Conservation (phyloP, 192 early-diverging fungal species). For the Entomortierella beljakovae region DNA sequence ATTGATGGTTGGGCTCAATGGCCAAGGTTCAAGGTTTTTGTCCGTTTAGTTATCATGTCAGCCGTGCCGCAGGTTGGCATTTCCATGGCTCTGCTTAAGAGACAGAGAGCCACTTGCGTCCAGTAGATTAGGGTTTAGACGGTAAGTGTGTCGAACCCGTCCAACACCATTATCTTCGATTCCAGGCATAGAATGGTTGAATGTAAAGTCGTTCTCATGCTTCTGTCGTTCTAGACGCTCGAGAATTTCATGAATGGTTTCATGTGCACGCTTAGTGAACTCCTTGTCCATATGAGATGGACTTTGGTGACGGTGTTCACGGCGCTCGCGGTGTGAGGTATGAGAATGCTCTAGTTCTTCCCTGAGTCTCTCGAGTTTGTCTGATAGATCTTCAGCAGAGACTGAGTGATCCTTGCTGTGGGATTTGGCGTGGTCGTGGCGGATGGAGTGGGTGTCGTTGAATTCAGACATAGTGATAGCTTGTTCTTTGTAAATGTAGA, state of each 20-base stretch:
- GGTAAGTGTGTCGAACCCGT: constrained; percentile 2
- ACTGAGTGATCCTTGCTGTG: constrained; percentile 1
- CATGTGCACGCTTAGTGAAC: constrained; percentile 17
- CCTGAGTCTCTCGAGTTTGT: constrained; percentile 8
- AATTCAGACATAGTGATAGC: background rate
- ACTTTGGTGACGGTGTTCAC: background rate
- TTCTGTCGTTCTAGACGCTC: constrained; percentile 14
- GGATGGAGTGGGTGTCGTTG: background rate
- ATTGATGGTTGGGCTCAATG: too few relatives aligned
- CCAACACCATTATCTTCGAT: constrained; percentile 15
- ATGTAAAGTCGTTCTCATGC: constrained; percentile 1
- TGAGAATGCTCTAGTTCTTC: background rate
- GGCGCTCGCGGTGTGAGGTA: background rate
- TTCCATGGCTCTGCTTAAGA: constrained; percentile 19
- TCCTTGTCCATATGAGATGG: background rate
- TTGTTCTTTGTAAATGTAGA: too few relatives aligned
- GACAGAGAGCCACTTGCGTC: background rate
- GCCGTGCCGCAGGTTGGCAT: constrained; percentile 28
- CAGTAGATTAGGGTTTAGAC: constrained; percentile 13
- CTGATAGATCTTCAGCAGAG: constrained; percentile 10
- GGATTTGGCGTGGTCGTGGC: background rate
- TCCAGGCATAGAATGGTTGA: background rate
- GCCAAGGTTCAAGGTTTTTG: too few relatives aligned
- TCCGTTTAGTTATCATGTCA: too few relatives aligned
- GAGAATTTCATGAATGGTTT: constrained; percentile 22